Evolutionary conservation across 257 asterid genomes (phyloP), one percentile per base, ranked within the genome.

Genomic region (Nicotiana paniculata): DNA sequence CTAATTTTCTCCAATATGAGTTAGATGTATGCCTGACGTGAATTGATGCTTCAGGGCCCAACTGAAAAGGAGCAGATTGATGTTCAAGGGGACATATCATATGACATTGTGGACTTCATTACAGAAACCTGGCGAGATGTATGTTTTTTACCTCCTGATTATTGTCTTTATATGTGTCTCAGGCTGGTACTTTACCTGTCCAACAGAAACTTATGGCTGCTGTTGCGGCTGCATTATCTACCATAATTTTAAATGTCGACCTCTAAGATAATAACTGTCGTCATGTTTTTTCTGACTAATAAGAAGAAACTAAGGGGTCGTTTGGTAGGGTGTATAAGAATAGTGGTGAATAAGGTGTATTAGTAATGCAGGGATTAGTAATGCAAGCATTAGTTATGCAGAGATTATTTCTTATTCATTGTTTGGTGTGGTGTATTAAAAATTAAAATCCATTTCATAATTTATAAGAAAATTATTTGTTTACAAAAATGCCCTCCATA

Each of bases 61-160:
- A 93, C 98, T 28, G 98, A 94, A 91, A 96, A 96, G 90, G 98
- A 94, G 87, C 98, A 96, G 89, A 94, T 96, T 84, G 98, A 96
- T 87, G 99, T 96, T 86, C 98, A 96, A 89, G 98, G 99, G 85
- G 99, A 96, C 91, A 94, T 96, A 86, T 85, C 93, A 84, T 94
- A 90, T 84, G 99, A 96, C 87, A 91, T 96, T 64, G 98, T 94
- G 91, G 98, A 96, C 80, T 96, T 96, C 88, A 89, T 96, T 85
- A 94, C 98, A 17, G 98, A 94, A 24, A 93, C 97, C 82, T 92
- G 99, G 99, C 95, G 90, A 70, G 97, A 92, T 90, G 98, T 95
- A 93, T 90, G 84, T 15, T 82, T 53, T 83, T 78, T 79, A 72
- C 82, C 81, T 81, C 64, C 79, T 77, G 77, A 39, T 82, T 30